A percentile compares a stretch with the other conserved stretches of the same genome.
phyloP scores from a whole-genome alignment of 2,329 filamentous ascomycete genomes.

The Neofusicoccum sp. region DNA sequence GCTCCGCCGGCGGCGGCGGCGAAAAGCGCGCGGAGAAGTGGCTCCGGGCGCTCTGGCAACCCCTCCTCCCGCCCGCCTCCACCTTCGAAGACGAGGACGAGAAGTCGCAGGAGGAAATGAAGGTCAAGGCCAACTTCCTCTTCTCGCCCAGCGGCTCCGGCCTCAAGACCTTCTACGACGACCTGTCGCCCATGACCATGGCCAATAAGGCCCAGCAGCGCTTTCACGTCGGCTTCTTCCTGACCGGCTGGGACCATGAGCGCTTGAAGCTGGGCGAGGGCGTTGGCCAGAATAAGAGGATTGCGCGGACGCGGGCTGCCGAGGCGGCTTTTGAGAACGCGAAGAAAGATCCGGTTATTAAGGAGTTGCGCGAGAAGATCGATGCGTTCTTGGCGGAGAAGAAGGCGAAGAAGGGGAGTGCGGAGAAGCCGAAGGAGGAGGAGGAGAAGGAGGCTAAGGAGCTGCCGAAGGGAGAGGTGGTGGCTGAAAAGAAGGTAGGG shows the following conservation, averaged over 20 bases:
- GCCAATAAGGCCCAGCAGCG: conserved; percentile 52
- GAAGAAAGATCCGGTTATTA: conserved; percentile 21
- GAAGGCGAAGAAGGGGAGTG: conserved; percentile 22
- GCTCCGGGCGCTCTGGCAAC: conserved; percentile 75
- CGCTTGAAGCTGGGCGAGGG: conserved; percentile 65
- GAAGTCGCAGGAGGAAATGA: not conserved
- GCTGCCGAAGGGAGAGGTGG: conserved; percentile 23
- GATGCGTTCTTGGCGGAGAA: conserved; percentile 4
- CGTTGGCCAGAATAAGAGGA: conserved; percentile 66
- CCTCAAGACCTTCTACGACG: conserved; percentile 3
- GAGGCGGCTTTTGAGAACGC: conserved; percentile 40
- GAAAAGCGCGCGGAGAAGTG: conserved; percentile 60
- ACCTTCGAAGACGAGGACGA: not conserved
- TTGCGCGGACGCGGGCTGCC: conserved; percentile 70
- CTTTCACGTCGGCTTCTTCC: conserved; percentile 65
- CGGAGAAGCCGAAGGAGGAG: conserved; percentile 24
- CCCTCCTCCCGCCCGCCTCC: conserved; percentile 50
- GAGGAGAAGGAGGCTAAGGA: conserved; percentile 20
- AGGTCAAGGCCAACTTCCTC: conserved; percentile 24
- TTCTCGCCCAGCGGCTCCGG: conserved; percentile 25
- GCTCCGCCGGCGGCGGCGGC: conserved; percentile 58
- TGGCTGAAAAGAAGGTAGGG: not conserved
- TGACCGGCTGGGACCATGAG: conserved; percentile 70
- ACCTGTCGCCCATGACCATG: not conserved
- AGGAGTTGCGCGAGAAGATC: not conserved